Conservation (phyloP, 768 basidiomycete species). For the Lactarius trivialis region DNA sequence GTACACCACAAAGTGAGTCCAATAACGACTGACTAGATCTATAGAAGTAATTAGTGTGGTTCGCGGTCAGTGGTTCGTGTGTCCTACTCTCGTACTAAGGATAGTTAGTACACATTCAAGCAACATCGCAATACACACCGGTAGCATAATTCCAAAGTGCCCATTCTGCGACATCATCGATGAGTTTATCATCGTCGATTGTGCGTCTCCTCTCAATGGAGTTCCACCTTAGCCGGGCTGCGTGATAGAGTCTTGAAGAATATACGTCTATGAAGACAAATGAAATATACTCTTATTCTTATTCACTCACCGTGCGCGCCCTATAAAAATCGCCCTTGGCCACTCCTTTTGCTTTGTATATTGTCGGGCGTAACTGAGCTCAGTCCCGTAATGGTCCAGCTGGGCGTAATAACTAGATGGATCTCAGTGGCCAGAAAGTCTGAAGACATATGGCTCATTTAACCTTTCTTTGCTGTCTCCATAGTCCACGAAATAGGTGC, state of each 20-base stretch:
- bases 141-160: constrained; percentile 69
- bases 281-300: not conserved
- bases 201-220: constrained; percentile 61
- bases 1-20: constrained; percentile 41
- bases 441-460: constrained; percentile 27
- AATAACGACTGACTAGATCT: constrained; percentile 37
- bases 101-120: not conserved
- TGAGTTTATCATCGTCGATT: constrained; percentile 50
- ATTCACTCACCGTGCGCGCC: constrained; percentile 50
- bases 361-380: constrained; percentile 59
- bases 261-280: not conserved
- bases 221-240: constrained; percentile 65
- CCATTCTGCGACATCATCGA: constrained; percentile 72
- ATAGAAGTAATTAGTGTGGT: constrained; percentile 8
- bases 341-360: constrained; percentile 68
- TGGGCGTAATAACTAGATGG: constrained; percentile 47
- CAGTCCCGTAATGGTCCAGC: constrained; percentile 49
- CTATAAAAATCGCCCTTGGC: constrained; percentile 66
- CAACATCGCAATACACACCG: constrained; percentile 26
- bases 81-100: constrained; percentile 30
- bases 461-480: constrained; percentile 60
- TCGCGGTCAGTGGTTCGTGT: not conserved
- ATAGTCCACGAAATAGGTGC: constrained; percentile 68
- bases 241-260: constrained; percentile 49
- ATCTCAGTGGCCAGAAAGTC: not conserved